These are phyloP conservation scores for Saturnispora bothae DNA, from an alignment of 805 yeast genomes.

Conservation along the genomic window DNA sequence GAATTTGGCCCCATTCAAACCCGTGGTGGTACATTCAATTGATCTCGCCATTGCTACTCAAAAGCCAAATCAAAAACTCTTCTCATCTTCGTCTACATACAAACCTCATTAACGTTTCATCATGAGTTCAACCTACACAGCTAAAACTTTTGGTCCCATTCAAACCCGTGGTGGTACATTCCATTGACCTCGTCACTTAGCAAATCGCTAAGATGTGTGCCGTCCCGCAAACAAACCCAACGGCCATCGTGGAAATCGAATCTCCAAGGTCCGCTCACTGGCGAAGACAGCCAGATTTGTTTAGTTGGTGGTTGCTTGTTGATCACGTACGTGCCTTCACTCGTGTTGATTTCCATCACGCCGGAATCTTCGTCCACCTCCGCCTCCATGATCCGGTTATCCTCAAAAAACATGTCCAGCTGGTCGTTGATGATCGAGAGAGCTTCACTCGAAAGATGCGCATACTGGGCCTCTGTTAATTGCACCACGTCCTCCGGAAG, in stretches of 20 bases:
- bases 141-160: slow-evolving; percentile 12
- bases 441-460: slow-evolving; percentile 51
- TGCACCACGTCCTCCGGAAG: slow-evolving; percentile 43
- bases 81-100: too few relatives aligned
- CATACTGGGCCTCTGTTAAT: slow-evolving; percentile 46
- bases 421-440: slow-evolving; percentile 59
- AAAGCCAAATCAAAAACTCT: too few relatives aligned
- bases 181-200: slow-evolving; percentile 39
- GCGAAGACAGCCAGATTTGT: slow-evolving; percentile 94
- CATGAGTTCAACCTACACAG: too few relatives aligned
- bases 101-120: too few relatives aligned
- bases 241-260: slow-evolving; percentile 62
- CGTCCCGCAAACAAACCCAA: slow-evolving; percentile 77
- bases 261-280: slow-evolving; percentile 85
- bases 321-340: slow-evolving; percentile 77
- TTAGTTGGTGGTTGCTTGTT: slow-evolving; percentile 97
- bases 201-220: slow-evolving; percentile 34
- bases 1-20: slow-evolving; percentile 15
- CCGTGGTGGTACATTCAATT: slow-evolving; percentile 18
- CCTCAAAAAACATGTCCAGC: slow-evolving; percentile 58
- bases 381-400: slow-evolving; percentile 31
- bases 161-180: slow-evolving; percentile 18
- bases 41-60: slow-evolving; percentile 46
- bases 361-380: slow-evolving; percentile 74
- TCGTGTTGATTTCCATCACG: slow-evolving; percentile 67